phyloP scores from a whole-genome alignment of 176 grass and related monocot species.

The Rhipidocladum racemiflorum region DNA sequence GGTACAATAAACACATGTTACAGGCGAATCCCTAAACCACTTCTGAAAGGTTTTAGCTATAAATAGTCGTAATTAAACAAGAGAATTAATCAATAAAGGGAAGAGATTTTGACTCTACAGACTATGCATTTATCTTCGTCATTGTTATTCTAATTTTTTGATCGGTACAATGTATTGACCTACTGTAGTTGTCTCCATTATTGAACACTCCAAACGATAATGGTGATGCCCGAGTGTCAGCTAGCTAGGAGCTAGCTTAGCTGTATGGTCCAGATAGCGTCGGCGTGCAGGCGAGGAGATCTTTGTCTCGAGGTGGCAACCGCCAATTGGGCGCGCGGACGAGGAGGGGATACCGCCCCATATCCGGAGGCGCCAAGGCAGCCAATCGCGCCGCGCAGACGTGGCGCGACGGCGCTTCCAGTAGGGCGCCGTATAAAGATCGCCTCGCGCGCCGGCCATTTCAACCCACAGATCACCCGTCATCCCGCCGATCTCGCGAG shows the following conservation, averaged over 20 bases:
- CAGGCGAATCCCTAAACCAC: too few relatives aligned
- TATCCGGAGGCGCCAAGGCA: conserved; percentile 28
- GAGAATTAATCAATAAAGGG: too few relatives aligned
- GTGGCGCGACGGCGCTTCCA: background rate
- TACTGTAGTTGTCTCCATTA: too few relatives aligned
- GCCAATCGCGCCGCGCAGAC: conserved; percentile 28
- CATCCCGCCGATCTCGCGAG: background rate
- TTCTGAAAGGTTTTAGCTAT: too few relatives aligned
- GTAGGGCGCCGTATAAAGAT: conserved; percentile 39
- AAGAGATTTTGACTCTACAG: too few relatives aligned
- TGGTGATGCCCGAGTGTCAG: background rate
- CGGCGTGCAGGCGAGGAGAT: conserved; percentile 23
- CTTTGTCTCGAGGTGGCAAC: conserved; percentile 24
- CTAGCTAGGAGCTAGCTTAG: too few relatives aligned
- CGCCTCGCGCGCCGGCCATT: background rate
- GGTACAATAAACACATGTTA: too few relatives aligned
- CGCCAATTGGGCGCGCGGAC: background rate
- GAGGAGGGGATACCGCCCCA: conserved; percentile 9
- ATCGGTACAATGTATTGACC: too few relatives aligned
- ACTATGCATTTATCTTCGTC: too few relatives aligned
- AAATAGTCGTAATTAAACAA: too few relatives aligned
- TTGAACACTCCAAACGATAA: background rate
- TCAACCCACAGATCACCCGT: conserved; percentile 4
- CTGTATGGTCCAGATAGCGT: conserved; percentile 4
- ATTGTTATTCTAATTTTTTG: too few relatives aligned